Base-by-base conservation (phyloP, 805 yeast species). In the Teunomyces tritomae region DNA sequence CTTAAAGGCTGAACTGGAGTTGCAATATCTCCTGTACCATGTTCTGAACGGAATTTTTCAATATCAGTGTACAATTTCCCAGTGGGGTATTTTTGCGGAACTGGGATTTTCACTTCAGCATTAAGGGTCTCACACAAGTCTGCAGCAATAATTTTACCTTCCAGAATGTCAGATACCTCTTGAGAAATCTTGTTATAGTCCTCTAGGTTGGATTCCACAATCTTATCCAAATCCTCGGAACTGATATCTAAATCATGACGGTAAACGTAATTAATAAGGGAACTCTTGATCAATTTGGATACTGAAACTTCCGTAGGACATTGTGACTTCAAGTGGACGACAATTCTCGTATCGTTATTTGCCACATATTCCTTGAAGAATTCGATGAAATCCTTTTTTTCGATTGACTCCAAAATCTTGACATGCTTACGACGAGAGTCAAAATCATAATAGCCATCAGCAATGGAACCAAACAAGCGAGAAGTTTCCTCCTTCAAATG, bases 361-460 rank as follows among this genome's bases (percentile, higher is more conserved):
- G 52, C 41, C 7, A 87, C 70, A 48, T 67, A 71, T 3, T 66
- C 56, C 24, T 77, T 59, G 61, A 76, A 88, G 57, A 83, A 83
- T 0, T 73, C 71, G 26, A 80, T 55, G 32, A 90, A 68, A 27
- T 90, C 86, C 1, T 67, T 63, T 58, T 83, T 78, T 27, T 83
- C 72, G 45, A 89, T 63, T 3, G 58, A 58, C 44, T 77, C 74
- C 46, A 89, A 74, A 3, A 78, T 51, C 39, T 74, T 74, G 5
- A 87, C 89, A 49, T 84, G 84, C 40, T 71, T 67, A 33, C 73
- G 78, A 49, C 81, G 73, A 46, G 79, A 74, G 32, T 73, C 66
- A 67, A 89, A 92, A 62, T 92, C 89, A 60, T 86, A 91, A 65
- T 73, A 86, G 5, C 97, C 97, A 48, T 81, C 75, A 28, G 80